phyloP scores from a whole-genome alignment of 225 moss, liverwort and hornwort species.

The Marchantia polymorpha region DNA sequence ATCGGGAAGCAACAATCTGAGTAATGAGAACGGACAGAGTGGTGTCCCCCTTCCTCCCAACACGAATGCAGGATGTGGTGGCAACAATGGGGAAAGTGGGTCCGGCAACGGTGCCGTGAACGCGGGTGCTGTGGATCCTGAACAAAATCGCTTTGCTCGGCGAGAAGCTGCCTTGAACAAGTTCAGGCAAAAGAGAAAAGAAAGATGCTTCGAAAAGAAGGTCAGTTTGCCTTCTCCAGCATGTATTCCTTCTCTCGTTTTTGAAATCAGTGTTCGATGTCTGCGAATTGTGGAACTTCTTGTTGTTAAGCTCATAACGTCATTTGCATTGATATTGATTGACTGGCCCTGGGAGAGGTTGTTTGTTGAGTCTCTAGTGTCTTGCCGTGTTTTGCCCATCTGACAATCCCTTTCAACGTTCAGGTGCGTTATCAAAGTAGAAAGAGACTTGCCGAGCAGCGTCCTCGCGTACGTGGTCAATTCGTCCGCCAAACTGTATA shows the following conservation, averaged over 20 bases:
- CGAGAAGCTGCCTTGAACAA: constrained; percentile 93
- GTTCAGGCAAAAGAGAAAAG: constrained; percentile 91
- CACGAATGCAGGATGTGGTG: constrained; percentile 42
- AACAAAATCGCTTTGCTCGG: constrained; percentile 53
- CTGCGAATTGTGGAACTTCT: no score
- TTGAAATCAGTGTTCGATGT: neutral
- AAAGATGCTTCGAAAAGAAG: constrained; percentile 97
- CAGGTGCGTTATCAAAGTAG: constrained; percentile 99
- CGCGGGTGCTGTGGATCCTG: constrained; percentile 19
- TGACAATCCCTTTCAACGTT: neutral
- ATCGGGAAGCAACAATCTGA: constrained; percentile 63
- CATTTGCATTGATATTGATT: neutral
- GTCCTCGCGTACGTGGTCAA: constrained; percentile 90
- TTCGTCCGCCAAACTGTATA: constrained; percentile 86
- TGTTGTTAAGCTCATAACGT: no score
- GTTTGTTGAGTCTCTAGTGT: neutral
- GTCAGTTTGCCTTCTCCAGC: constrained; percentile 24
- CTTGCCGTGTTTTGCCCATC: neutral
- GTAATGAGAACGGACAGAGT: constrained; percentile 63
- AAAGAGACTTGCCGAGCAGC: constrained; percentile 85
- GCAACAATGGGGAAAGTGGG: constrained; percentile 17
- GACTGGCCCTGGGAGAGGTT: neutral
- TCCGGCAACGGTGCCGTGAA: constrained; percentile 10
- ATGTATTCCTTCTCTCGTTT: neutral
- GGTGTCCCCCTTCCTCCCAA: constrained; percentile 36